Evolutionary conservation across 306 rosid genomes (phyloP).

Genomic region (Malus fusca): DNA sequence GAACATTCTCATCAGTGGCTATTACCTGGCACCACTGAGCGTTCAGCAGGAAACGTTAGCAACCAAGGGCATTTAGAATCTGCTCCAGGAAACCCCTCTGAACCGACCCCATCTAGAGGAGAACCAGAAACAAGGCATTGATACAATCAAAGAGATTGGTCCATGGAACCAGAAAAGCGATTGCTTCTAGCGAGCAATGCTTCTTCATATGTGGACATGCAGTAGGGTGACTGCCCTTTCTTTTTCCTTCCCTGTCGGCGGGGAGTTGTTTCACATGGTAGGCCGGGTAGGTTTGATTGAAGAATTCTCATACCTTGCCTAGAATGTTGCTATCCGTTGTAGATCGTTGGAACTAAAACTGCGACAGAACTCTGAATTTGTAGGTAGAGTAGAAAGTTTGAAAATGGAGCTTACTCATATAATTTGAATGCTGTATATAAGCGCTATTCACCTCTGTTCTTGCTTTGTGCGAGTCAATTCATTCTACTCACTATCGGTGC

Average conservation of each 20-base stretch:
- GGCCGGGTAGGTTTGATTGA: slow-evolving; percentile 3
- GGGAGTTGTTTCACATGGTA: slow-evolving; percentile 13
- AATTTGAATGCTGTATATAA: slow-evolving; percentile 4
- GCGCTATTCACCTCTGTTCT: background rate
- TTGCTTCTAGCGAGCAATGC: background rate
- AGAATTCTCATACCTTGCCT: slow-evolving; percentile 4
- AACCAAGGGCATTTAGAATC: slow-evolving; percentile 26
- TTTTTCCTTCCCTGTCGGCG: background rate
- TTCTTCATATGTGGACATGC: background rate
- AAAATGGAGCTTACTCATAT: background rate
- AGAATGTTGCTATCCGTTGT: background rate
- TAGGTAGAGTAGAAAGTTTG: background rate
- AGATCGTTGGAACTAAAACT: background rate
- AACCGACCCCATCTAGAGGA: slow-evolving; percentile 30
- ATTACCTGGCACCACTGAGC: slow-evolving; percentile 18
- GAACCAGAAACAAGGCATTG: slow-evolving; percentile 37
- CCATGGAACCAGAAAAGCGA: slow-evolving; percentile 10
- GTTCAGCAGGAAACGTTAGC: slow-evolving; percentile 15
- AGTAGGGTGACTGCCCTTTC: slow-evolving; percentile 6
- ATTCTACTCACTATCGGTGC: background rate
- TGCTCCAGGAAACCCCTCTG: slow-evolving; percentile 21
- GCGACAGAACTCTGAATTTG: background rate
- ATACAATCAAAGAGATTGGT: slow-evolving; percentile 15
- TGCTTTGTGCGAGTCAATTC: background rate
- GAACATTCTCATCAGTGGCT: slow-evolving; percentile 40